Conservation (phyloP, 192 early-diverging fungal species). For the Umbelopsis ramanniana region DNA sequence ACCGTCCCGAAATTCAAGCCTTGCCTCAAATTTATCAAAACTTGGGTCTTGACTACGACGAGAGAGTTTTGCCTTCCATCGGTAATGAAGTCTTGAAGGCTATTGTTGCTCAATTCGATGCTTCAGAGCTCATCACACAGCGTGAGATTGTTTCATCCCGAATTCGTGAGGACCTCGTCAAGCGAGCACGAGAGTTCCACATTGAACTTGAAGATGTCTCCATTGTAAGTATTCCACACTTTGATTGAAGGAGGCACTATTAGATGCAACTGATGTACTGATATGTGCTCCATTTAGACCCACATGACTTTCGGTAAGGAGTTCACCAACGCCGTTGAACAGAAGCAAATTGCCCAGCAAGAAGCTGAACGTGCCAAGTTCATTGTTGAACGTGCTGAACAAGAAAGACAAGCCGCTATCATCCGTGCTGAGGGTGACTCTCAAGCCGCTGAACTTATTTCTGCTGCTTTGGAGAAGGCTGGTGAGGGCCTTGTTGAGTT, state of each 20-base stretch:
- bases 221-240: slow-evolving; percentile 68
- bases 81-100: slow-evolving; percentile 99
- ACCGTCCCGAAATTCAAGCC: slow-evolving; percentile 79
- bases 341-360: slow-evolving; percentile 99
- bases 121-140: slow-evolving; percentile 97
- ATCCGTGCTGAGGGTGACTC: slow-evolving; percentile 99
- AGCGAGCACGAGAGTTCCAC: slow-evolving; percentile 93
- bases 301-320: slow-evolving; percentile 99
- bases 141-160: slow-evolving; percentile 91
- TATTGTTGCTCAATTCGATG: slow-evolving; percentile 98
- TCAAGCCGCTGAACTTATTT: slow-evolving; percentile 90
- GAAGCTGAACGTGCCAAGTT: slow-evolving; percentile 99
- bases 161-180: slow-evolving; percentile 91
- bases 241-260: not conserved
- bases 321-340: slow-evolving; percentile 98
- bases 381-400: slow-evolving; percentile 95
- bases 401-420: slow-evolving; percentile 95
- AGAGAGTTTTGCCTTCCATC: slow-evolving; percentile 95
- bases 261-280: not conserved
- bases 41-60: slow-evolving; percentile 95
- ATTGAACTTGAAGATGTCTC: slow-evolving; percentile 98
- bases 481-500: slow-evolving; percentile 93
- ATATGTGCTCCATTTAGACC: slow-evolving; percentile 58
- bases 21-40: slow-evolving; percentile 88
- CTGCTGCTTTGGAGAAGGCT: slow-evolving; percentile 86